These are phyloP conservation scores for Aspergillus coremiiformis DNA, from an alignment of 495 filamentous ascomycete species.

Conservation along the genomic window DNA sequence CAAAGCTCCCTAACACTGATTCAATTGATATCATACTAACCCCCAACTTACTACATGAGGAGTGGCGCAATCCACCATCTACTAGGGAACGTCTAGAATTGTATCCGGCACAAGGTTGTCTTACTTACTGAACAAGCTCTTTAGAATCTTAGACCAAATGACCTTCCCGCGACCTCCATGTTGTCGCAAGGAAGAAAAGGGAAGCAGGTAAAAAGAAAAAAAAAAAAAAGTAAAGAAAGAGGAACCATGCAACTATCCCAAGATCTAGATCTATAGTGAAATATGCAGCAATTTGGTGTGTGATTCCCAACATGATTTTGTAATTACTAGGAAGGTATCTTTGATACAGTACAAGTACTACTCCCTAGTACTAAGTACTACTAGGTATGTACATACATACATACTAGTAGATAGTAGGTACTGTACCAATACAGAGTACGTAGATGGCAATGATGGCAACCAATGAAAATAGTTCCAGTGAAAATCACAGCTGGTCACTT, in stretches of 20 bases:
- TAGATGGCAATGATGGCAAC: slow-evolving; percentile 6
- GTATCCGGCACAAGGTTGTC: background rate
- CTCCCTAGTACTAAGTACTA: too few relatives aligned
- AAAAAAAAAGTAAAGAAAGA: background rate
- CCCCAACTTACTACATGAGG: background rate
- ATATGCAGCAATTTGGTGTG: slow-evolving; percentile 5
- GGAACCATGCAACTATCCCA: background rate
- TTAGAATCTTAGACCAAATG: background rate
- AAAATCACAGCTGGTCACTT: slow-evolving; percentile 29
- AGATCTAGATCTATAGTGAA: background rate
- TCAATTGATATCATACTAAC: background rate
- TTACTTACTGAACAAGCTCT: background rate
- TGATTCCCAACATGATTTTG: background rate
- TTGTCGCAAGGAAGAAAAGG: background rate
- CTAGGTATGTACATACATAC: too few relatives aligned
- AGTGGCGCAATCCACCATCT: background rate
- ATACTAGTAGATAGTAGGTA: too few relatives aligned
- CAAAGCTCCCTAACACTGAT: background rate
- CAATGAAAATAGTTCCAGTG: slow-evolving; percentile 17
- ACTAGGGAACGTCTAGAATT: background rate
- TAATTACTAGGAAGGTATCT: too few relatives aligned
- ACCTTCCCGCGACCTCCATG: background rate
- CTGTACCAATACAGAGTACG: slow-evolving; percentile 3
- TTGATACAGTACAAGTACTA: too few relatives aligned
- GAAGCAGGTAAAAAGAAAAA: too few relatives aligned